Evolutionary conservation across 768 basidiomycete genomes (phyloP), one percentile per base, ranked within the genome.

Genomic region (Mycena albidolilacea): DNA sequence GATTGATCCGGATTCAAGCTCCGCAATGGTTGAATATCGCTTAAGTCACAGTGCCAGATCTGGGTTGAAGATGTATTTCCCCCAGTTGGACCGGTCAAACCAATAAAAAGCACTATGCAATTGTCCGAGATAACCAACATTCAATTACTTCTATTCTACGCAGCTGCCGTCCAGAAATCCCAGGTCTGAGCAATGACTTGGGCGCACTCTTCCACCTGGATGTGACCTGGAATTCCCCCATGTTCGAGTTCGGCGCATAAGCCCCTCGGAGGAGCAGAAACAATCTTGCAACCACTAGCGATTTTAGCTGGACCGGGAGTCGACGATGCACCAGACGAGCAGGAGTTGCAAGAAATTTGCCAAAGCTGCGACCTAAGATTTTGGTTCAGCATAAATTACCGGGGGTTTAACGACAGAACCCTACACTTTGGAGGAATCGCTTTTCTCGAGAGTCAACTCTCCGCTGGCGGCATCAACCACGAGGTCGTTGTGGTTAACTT

Each of bases 81-180:
- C 4, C 30, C 3, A 30, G 30, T 2, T 30, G 30, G 30, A 30
- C 30, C 30, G 30, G 30, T 30, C 2, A 30, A 30, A 30, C 30
- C 30, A 30, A 30, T 30, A 30, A 30, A 30, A 30, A 30, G 30
- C 3, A 30, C 30, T 30, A 30, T 4, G 30, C 4, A 30, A 30
- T 30, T 30, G 30, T 30, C 30, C 30, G 30, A 30, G 30, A 30
- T 30, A 30, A 30, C 30, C 30, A 30, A 30, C 30, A 30, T 30
- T 30, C 30, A 3, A 30, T 23, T 23, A 23, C 23, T 30, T 30
- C 30, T 30, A 30, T 30, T 30, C 30, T 30, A 30, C 30, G 30
- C 30, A 30, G 30, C 68, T 38, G 60, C 61, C 12, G 71, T 68
- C 71, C 71, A 72, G 64, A 72, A 72, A 39, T 63, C 61, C 48